Base-by-base conservation (phyloP, 768 basidiomycete species). In the Lactifluus volemus region DNA sequence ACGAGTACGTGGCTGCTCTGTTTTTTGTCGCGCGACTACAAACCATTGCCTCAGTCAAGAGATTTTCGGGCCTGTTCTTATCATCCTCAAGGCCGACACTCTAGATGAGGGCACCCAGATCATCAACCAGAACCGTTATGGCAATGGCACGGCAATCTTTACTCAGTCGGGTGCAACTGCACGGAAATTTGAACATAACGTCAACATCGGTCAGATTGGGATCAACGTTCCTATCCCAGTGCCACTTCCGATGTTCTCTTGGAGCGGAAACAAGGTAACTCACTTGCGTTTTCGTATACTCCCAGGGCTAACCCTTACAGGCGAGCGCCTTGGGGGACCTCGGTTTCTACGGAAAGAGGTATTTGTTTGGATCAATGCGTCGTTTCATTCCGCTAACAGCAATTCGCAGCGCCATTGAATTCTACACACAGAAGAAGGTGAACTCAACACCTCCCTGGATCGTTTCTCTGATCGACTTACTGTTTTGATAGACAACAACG, bases 141-240 rank as follows among this genome's bases (percentile, higher is more conserved):
- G 96, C 8, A 98, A 98, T 67, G 96, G 96, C 34, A 84, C 94
- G 34, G 90, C 93, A 21, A 92, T 97, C 70, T 98, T 98, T 72
- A 99, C 96, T 21, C 92, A 97, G 74, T 91, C 88, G 14, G 97
- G 96, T 15, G 91, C 96, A 38, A 92, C 93, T 7, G 96, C 94
- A 17, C 84, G 96, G 58, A 91, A 89, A 73, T 99, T 97, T 64
- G 96, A 98, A 75, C 78, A 77, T 12, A 80, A 85, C 49, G 85
- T 96, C 55, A 90, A 98, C 65, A 85, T 92, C 55, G 94, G 94
- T 25, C 93, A 91, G 73, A 83, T 99, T 68, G 96, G 96, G 48
- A 84, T 98, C 72, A 98, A 95, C 70, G 86, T 94, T 9, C 89
- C 91, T 4, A 92, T 92, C 53, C 90, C 93, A 14, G 96, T 99